These are phyloP conservation scores for Mycotypha africana DNA, from an alignment of 371 early-diverging fungal genomes.

Conservation along the genomic window DNA sequence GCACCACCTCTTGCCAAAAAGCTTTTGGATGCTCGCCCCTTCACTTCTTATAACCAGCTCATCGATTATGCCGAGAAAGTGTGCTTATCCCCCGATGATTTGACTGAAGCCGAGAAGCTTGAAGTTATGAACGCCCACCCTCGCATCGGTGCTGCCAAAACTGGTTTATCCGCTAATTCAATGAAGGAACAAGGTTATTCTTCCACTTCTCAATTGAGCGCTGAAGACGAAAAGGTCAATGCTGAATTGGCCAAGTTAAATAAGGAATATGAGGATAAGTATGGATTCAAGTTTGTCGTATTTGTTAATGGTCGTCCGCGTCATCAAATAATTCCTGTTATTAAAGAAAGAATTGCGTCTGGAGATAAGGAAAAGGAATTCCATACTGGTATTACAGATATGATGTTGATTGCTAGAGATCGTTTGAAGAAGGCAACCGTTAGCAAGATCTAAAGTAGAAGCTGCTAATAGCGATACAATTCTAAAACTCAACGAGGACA, in stretches of 20 bases:
- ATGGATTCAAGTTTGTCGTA: conserved; percentile 86
- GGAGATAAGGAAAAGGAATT: conserved; percentile 52
- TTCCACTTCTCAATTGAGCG: conserved; percentile 13
- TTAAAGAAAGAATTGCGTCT: conserved; percentile 58
- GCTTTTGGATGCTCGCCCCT: conserved; percentile 67
- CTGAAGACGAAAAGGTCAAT: conserved; percentile 33
- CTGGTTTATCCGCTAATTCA: conserved; percentile 67
- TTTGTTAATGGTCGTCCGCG: conserved; percentile 84
- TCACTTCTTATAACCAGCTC: conserved; percentile 54
- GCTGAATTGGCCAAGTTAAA: conserved; percentile 46
- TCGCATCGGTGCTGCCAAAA: conserved; percentile 77
- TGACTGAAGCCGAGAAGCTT: conserved; percentile 57
- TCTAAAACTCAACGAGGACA: no score
- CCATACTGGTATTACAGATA: conserved; percentile 58
- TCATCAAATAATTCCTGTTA: conserved; percentile 65
- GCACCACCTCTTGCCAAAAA: conserved; percentile 77
- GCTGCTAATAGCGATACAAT: no score
- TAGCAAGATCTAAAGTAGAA: conserved; percentile 19
- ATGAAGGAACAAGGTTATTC: conserved; percentile 72
- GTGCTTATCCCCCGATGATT: conserved; percentile 39
- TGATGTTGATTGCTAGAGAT: conserved; percentile 76
- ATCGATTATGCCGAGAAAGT: conserved; percentile 54
- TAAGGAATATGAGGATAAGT: conserved; percentile 72
- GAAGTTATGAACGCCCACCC: conserved; percentile 86
- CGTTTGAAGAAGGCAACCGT: conserved; percentile 56